Base-by-base conservation (phyloP, 139 green algal species). In the Edaphochlamys debaryana region DNA sequence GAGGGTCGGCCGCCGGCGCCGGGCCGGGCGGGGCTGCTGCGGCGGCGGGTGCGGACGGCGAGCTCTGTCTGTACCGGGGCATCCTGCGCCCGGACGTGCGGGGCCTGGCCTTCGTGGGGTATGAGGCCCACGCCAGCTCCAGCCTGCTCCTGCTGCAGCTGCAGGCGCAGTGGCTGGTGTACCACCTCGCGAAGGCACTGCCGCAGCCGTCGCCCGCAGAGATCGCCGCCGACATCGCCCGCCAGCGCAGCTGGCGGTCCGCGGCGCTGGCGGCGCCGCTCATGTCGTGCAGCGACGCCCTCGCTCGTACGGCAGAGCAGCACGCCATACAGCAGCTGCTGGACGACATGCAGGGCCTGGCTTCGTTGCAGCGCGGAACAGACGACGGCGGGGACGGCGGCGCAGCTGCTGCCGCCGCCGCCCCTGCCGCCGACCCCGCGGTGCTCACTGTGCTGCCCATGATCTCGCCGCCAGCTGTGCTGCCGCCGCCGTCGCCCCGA, bases 101-200 rank as follows among this genome's bases (percentile, higher is more conserved):
- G 6, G 76, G 76, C 3, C 63, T 82, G 63, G 76, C 76, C 23
- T 82, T 82, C 22, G n/a, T 82, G 30, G 76, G 76, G 0, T 37
- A 36, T 1, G 34, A 82, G 76, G 76, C 60, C 4, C 60, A 67
- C n/a, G n/a, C 60, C n/a, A 2, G 60, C 60, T 22, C 19, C 60
- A 40, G 60, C n/a, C 60, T 37, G 17, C 34, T 42, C 20, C 64
- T 42, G 64, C 64, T 42, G 34, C 32, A 41, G 34, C 34, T 82
- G 32, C 76, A 82, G 60, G 76, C 76, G 13, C 76, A 73, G 42
- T 82, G 76, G 76, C 41, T 82, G 76, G 76, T 56, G 20, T 62
- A 62, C 7, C 62, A 63, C 60, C 76, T 82, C 19, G 56, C 63
- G 32, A 5, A 30, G 22, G 6, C 25, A 27, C 42, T 66, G 29